phyloP scores from a whole-genome alignment of 345 rosid species.

The Populus simonii region DNA sequence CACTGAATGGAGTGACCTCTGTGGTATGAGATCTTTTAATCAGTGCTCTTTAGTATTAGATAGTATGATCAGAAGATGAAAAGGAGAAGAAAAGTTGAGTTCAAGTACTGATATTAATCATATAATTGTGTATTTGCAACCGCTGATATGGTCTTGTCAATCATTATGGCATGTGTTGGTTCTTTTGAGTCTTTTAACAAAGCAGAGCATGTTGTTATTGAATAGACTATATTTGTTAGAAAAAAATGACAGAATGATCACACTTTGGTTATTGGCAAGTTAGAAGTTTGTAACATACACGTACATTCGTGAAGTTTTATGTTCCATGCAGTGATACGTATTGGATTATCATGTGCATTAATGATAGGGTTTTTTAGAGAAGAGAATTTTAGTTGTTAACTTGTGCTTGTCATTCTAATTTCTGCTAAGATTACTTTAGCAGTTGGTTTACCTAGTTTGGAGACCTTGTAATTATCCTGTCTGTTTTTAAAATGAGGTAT shows the following conservation, averaged over 20 bases:
- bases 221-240: not conserved
- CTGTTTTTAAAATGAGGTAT: not conserved
- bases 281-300: not conserved
- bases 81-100: not conserved
- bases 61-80: not conserved
- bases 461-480: not conserved
- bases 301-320: not conserved
- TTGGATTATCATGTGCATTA: not conserved
- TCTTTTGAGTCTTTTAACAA: not conserved
- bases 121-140: not conserved
- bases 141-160: not conserved
- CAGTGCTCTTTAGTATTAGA: not conserved
- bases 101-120: not conserved
- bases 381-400: constrained; percentile 11
- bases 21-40: constrained; percentile 54
- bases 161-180: not conserved
- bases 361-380: not conserved
- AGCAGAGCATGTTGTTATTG: not conserved
- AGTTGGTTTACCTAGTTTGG: not conserved
- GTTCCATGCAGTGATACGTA: not conserved
- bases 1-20: constrained; percentile 75
- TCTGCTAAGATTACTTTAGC: not conserved
- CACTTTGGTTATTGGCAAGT: not conserved
- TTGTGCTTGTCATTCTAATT: not conserved
- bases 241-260: not conserved